Conservation (phyloP, 768 basidiomycete species). For the Boletus sp. region DNA sequence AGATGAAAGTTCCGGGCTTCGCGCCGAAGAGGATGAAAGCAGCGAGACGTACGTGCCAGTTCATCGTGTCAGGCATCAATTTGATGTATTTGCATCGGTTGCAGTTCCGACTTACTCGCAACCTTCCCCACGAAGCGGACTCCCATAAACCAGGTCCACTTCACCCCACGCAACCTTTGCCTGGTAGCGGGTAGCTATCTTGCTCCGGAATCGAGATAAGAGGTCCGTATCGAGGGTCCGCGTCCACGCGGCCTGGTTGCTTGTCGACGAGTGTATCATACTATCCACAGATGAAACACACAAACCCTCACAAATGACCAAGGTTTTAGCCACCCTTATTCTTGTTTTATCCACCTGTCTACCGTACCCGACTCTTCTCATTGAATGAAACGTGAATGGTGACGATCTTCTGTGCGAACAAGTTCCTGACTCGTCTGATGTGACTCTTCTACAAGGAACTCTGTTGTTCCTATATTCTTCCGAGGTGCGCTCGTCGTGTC, state of each 20-base stretch:
- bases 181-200: constrained; percentile 78
- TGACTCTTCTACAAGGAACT: neutral
- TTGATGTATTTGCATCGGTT: constrained; percentile 5
- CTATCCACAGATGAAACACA: neutral
- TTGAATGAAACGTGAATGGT: constrained; percentile 1
- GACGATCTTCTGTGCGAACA: neutral
- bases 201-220: constrained; percentile 52
- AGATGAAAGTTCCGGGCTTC: constrained; percentile 31
- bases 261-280: neutral
- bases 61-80: neutral
- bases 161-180: constrained; percentile 92
- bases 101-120: constrained; percentile 77
- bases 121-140: constrained; percentile 97
- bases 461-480: neutral
- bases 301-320: constrained; percentile 1
- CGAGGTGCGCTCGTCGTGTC: neutral
- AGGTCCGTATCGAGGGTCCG: neutral
- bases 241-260: neutral
- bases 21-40: constrained; percentile 48
- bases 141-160: constrained; percentile 87
- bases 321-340: neutral
- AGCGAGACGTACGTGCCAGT: constrained; percentile 63
- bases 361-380: neutral
- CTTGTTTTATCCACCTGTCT: constrained; percentile 5
- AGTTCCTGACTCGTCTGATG: too few species aligned